Percentiles rank a stretch among this genome's conserved stretches.
These are phyloP conservation scores for Suhomyces bokatorum DNA, from an alignment of 1,139 yeast species.

Conservation along the genomic window DNA sequence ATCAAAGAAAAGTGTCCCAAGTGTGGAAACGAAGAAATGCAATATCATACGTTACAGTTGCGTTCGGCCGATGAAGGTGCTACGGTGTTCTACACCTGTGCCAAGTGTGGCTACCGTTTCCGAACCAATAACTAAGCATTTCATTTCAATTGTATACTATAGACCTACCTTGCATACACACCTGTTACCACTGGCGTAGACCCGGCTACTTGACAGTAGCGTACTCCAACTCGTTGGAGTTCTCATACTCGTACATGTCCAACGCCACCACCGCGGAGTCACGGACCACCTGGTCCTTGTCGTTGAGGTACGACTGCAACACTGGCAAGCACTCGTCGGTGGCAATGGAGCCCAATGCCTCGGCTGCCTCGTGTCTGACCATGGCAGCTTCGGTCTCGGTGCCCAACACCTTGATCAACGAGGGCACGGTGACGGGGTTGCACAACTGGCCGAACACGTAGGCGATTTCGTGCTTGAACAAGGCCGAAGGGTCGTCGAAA, in stretches of 20 bases:
- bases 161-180: constrained; percentile 8
- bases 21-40: constrained; percentile 98
- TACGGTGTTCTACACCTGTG: constrained; percentile 92
- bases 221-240: constrained; percentile 80
- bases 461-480: constrained; percentile 96
- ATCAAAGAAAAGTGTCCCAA: constrained; percentile 96
- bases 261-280: constrained; percentile 96
- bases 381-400: constrained; percentile 85
- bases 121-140: constrained; percentile 75
- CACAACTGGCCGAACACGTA: constrained; percentile 97
- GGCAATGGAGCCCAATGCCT: constrained; percentile 95
- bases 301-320: constrained; percentile 73
- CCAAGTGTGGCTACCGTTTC: constrained; percentile 87
- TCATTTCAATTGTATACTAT: constrained; percentile 10
- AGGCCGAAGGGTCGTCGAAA: constrained; percentile 84
- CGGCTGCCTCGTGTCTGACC: constrained; percentile 99
- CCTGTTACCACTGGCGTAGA: constrained; percentile 7
- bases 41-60: constrained; percentile 90
- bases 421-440: constrained; percentile 89
- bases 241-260: constrained; percentile 97
- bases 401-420: constrained; percentile 77
- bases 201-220: constrained; percentile 39
- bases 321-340: constrained; percentile 95
- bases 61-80: constrained; percentile 99
- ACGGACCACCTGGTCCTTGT: constrained; percentile 85